A percentile compares a stretch with the other conserved stretches of the same genome.
These are phyloP conservation scores for Polytrichum commune DNA, from an alignment of 225 moss, liverwort and hornwort species.

Conservation along the genomic window DNA sequence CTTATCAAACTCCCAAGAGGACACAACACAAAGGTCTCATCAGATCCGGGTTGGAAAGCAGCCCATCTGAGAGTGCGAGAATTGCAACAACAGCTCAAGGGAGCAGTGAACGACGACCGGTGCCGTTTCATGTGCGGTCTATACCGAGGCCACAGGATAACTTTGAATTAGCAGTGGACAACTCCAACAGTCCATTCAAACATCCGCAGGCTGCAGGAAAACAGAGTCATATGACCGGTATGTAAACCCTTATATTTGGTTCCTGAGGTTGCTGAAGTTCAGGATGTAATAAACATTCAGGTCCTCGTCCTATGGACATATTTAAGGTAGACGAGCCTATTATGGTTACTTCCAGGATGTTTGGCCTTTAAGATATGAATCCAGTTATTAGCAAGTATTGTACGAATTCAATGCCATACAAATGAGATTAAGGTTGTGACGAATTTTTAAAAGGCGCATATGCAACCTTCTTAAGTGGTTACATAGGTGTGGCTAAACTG, in stretches of 20 bases:
- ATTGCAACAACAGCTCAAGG: slow-evolving; percentile 40
- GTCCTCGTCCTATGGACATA: no score
- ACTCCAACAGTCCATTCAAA: slow-evolving; percentile 79
- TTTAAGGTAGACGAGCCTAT: no score
- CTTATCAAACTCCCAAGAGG: slow-evolving; percentile 30
- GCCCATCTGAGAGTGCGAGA: slow-evolving; percentile 44
- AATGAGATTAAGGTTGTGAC: no score
- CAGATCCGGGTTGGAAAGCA: slow-evolving; percentile 3
- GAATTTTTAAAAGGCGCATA: no score
- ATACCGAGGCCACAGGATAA: slow-evolving; percentile 93
- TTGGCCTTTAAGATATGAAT: no score
- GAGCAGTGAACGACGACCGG: slow-evolving; percentile 47
- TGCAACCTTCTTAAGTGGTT: no score
- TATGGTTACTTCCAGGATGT: no score
- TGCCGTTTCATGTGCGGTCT: slow-evolving; percentile 78
- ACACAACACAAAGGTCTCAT: slow-evolving; percentile 2
- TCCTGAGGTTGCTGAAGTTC: no score
- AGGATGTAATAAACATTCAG: no score
- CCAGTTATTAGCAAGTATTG: no score
- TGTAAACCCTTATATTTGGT: neutral
- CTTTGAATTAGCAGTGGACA: slow-evolving; percentile 80
- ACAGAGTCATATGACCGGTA: slow-evolving; percentile 27
- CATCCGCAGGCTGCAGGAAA: slow-evolving; percentile 34
- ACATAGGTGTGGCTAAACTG: no score
- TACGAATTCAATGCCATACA: no score